phyloP scores from a whole-genome alignment of 2,329 filamentous ascomycete species.

The Diaporthe capsici region DNA sequence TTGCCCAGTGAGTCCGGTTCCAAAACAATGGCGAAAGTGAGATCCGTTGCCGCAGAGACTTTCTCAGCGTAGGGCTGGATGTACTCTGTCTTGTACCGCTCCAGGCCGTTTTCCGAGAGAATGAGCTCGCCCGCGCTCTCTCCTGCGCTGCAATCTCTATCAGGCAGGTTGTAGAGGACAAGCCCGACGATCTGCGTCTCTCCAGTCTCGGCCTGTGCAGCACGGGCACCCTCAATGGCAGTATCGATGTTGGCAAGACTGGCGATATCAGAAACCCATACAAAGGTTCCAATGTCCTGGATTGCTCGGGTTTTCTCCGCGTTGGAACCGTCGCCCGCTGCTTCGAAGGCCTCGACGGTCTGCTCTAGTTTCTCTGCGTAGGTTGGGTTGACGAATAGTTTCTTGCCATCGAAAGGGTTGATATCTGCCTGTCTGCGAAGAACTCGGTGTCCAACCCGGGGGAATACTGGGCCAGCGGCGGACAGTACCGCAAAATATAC shows the following conservation, averaged over 20 bases:
- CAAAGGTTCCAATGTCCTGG: conserved; percentile 7
- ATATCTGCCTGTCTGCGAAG: conserved; percentile 10
- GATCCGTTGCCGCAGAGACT: conserved; percentile 53
- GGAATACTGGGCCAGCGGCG: not conserved
- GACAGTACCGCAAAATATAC: not conserved
- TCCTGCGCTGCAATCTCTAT: conserved; percentile 61
- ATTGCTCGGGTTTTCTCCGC: conserved; percentile 5
- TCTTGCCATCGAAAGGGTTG: conserved; percentile 63
- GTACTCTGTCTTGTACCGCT: conserved; percentile 57
- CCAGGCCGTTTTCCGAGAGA: conserved; percentile 53
- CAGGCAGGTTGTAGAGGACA: conserved; percentile 61
- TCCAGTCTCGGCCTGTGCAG: conserved; percentile 51
- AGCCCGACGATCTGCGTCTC: conserved; percentile 58
- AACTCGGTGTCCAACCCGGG: not conserved
- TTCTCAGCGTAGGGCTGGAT: conserved; percentile 56
- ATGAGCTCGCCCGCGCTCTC: conserved; percentile 58
- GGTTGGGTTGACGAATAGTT: conserved; percentile 61
- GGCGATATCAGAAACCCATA: conserved; percentile 6
- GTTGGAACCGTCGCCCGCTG: not conserved
- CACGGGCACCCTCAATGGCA: conserved; percentile 56
- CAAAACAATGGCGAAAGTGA: conserved; percentile 59
- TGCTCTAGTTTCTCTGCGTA: conserved; percentile 58
- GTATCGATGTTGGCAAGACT: conserved; percentile 52
- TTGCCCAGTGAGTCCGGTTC: conserved; percentile 62
- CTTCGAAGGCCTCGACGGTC: conserved; percentile 49